Evolutionary conservation across 768 basidiomycete genomes (phyloP).

Genomic region (Lactarius quietus): DNA sequence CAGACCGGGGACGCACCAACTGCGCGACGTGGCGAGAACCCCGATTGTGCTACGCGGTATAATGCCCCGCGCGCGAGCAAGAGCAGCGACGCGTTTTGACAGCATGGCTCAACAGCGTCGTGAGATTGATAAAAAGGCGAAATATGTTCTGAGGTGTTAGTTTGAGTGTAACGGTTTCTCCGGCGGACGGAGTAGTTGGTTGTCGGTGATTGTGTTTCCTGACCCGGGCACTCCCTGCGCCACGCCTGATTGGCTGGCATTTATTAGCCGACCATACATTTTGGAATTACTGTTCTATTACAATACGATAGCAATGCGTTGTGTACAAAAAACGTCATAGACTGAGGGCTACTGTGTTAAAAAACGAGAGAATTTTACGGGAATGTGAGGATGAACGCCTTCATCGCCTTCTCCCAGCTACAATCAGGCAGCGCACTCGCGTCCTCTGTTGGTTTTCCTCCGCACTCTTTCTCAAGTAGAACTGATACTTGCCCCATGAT

Average conservation of each 20-base stretch:
- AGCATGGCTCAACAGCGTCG: constrained; percentile 17
- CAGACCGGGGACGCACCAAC: constrained; percentile 22
- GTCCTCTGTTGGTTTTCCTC: constrained; percentile 35
- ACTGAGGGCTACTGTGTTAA: neutral
- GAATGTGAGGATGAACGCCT: constrained; percentile 56
- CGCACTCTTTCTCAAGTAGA: constrained; percentile 43
- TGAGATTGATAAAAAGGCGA: neutral
- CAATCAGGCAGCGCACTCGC: constrained; percentile 44
- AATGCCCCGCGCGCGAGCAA: constrained; percentile 22
- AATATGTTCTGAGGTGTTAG: neutral
- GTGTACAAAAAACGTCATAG: constrained; percentile 1
- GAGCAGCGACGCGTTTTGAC: constrained; percentile 27
- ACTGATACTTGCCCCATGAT: constrained; percentile 36
- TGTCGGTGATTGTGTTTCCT: neutral
- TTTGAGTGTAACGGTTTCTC: neutral
- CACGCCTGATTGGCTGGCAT: constrained; percentile 3
- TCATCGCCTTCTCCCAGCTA: constrained; percentile 60
- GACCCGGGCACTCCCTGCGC: neutral
- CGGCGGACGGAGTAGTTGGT: constrained; percentile 1
- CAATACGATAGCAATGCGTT: constrained; percentile 3
- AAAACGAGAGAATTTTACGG: constrained; percentile 41
- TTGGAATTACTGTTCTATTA: neutral
- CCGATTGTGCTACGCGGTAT: constrained; percentile 20
- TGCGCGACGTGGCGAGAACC: constrained; percentile 21
- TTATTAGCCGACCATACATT: neutral